Conservation (phyloP, 2,329 filamentous ascomycete species). For the Scedosporium dehoogii region DNA sequence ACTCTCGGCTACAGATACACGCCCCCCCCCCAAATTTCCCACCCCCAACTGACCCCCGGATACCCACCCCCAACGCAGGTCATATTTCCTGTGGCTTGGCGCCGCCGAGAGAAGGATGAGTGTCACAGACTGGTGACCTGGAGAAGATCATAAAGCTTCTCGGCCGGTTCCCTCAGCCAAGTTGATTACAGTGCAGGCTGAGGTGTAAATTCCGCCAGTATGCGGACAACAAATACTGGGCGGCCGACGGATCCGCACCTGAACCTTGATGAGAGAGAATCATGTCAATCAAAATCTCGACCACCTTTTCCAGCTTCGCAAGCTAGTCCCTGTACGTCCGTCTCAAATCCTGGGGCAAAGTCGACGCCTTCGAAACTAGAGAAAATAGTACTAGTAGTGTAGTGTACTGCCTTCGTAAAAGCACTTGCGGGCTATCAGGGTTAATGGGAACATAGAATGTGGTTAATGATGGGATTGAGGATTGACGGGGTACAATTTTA, state of each 20-base stretch:
- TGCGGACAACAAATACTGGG: no score
- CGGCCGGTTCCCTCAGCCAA: background rate
- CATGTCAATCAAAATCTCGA: no score
- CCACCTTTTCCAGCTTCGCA: no score
- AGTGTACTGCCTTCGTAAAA: no score
- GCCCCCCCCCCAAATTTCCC: background rate
- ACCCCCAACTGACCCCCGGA: background rate
- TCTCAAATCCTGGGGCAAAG: background rate
- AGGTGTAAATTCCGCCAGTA: background rate
- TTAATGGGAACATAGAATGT: background rate
- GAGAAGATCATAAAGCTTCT: background rate
- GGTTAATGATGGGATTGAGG: no score
- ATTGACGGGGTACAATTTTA: background rate
- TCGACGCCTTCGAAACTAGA: background rate
- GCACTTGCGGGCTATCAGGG: background rate
- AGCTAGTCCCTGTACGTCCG: no score
- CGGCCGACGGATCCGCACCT: no score
- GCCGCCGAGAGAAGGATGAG: constrained; percentile 1
- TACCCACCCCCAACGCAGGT: constrained; percentile 3
- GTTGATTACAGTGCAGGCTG: background rate
- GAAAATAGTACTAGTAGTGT: background rate
- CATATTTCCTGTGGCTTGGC: constrained; percentile 4
- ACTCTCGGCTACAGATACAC: background rate
- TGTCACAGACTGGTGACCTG: background rate
- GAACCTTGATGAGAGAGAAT: no score